Base-by-base conservation (phyloP, 2,329 filamentous ascomycete genomes). In the Colletotrichum orbiculare region DNA sequence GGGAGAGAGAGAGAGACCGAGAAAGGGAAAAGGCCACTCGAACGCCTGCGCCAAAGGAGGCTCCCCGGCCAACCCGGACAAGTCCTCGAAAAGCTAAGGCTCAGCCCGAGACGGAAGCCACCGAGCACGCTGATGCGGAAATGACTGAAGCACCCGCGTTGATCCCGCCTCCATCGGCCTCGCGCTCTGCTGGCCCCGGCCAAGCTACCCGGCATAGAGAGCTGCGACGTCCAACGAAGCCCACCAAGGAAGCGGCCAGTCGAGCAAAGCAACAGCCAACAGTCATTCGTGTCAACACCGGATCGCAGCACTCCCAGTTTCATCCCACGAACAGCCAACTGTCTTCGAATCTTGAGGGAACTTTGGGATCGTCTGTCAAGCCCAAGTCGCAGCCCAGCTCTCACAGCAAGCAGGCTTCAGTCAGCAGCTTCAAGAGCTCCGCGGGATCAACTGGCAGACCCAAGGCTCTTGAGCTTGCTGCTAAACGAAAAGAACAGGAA, bases 401-500 rank as follows among this genome's bases (percentile, higher is more conserved):
- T 15, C 88, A 91, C 55, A 81, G 81, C 0, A 89, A 87, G 69
- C 71, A 78, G 4, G 46, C 55, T 11, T 86, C 86, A 1, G 72
- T 80, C 8, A 81, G 85, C 58, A 92, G 85, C 72, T 81, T 94
- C 57, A 92, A 91, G 75, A 86, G 83, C 71, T 88, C 87, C 7
- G 81, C 82, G 7, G 87, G 88, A n/a, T 85, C 89, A 38, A 83
- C 82, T n/a, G 82, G 85, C 2, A 88, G 89, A 55, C 86, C 89
- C 0, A 92, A 91, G 74, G 90, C 91, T 2, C 81, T 94, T 25
- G 88, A 94, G 58, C 83, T 91, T 52, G 92, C 91, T 2, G 91
- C 92, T 43, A 90, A 89, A 73, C 94, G 94, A 77, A 95, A 91
- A 74, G 93, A 97, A 75, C 90, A 89, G 74, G 94, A 97, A 71